phyloP scores from a whole-genome alignment of 2,329 filamentous ascomycete genomes.

The Xylariaceae sp. region DNA sequence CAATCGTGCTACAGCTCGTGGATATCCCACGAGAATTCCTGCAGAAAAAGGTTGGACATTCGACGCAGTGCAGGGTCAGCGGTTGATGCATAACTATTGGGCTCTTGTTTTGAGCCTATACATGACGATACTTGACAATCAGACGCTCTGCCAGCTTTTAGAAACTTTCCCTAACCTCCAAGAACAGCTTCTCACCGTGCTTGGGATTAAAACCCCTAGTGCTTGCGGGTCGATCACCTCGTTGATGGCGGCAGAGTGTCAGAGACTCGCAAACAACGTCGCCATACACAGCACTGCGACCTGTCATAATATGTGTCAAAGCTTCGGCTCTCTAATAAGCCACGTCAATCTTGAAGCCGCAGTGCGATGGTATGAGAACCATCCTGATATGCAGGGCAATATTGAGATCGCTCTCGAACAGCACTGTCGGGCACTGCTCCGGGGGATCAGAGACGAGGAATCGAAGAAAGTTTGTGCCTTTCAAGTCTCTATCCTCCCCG shows the following conservation, averaged over 20 bases:
- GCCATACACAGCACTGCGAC: slow-evolving; percentile 10
- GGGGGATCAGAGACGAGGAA: slow-evolving; percentile 14
- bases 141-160: slow-evolving; percentile 8
- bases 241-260: slow-evolving; percentile 10
- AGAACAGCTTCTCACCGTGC: neutral
- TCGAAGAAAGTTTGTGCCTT: slow-evolving; percentile 14
- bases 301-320: slow-evolving; percentile 18
- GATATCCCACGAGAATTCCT: slow-evolving; percentile 15
- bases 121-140: slow-evolving; percentile 20
- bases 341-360: slow-evolving; percentile 18
- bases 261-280: slow-evolving; percentile 17
- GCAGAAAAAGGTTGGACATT: slow-evolving; percentile 7
- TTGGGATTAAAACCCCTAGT: neutral
- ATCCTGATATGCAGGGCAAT: neutral
- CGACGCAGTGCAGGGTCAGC: slow-evolving; percentile 16
- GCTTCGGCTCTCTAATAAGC: slow-evolving; percentile 16
- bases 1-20: slow-evolving; percentile 10
- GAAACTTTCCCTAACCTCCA: neutral
- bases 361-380: slow-evolving; percentile 19
- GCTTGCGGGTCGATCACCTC: neutral
- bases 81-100: slow-evolving; percentile 21
- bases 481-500: slow-evolving; percentile 10
- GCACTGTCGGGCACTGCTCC: slow-evolving; percentile 12
- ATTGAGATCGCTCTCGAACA: slow-evolving; percentile 11
- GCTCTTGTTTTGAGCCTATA: slow-evolving; percentile 14